phyloP scores from a whole-genome alignment of 2,329 filamentous ascomycete genomes.

The Metarhizium rileyi region DNA sequence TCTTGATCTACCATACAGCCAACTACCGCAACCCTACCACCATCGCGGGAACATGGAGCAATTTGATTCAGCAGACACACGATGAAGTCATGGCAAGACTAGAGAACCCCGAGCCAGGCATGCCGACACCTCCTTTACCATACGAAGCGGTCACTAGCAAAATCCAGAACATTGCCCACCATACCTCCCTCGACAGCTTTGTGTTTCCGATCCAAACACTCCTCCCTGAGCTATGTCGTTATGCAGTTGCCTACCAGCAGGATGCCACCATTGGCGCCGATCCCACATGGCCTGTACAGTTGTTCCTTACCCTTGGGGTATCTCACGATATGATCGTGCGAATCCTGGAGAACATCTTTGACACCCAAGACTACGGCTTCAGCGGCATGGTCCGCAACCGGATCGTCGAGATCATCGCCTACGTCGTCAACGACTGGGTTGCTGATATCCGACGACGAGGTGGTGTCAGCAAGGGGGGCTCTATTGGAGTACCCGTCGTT shows the following conservation, averaged over 20 bases:
- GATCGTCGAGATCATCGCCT: constrained; percentile 45
- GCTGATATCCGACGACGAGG: constrained; percentile 39
- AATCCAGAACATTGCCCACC: constrained; percentile 55
- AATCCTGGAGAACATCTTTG: constrained; percentile 46
- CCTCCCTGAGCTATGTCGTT: constrained; percentile 53
- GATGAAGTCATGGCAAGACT: constrained; percentile 37
- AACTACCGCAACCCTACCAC: constrained; percentile 84
- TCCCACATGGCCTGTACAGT: constrained; percentile 45
- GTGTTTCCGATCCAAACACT: constrained; percentile 55
- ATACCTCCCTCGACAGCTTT: constrained; percentile 54
- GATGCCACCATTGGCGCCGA: constrained; percentile 48
- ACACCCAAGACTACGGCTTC: constrained; percentile 50
- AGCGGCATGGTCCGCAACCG: constrained; percentile 38
- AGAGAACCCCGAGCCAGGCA: constrained; percentile 30
- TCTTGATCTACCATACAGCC: constrained; percentile 84
- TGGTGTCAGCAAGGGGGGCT: constrained; percentile 28
- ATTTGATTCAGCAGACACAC: constrained; percentile 66
- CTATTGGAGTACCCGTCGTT: constrained; percentile 33
- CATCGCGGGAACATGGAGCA: constrained; percentile 76
- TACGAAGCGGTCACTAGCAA: constrained; percentile 61
- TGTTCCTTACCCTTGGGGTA: constrained; percentile 46
- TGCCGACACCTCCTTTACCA: constrained; percentile 39
- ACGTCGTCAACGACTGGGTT: constrained; percentile 39
- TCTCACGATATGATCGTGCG: constrained; percentile 47
- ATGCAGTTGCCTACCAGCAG: constrained; percentile 48